Evolutionary conservation across 495 filamentous ascomycete genomes (phyloP).

Genomic region (Podospora tetraspora): DNA sequence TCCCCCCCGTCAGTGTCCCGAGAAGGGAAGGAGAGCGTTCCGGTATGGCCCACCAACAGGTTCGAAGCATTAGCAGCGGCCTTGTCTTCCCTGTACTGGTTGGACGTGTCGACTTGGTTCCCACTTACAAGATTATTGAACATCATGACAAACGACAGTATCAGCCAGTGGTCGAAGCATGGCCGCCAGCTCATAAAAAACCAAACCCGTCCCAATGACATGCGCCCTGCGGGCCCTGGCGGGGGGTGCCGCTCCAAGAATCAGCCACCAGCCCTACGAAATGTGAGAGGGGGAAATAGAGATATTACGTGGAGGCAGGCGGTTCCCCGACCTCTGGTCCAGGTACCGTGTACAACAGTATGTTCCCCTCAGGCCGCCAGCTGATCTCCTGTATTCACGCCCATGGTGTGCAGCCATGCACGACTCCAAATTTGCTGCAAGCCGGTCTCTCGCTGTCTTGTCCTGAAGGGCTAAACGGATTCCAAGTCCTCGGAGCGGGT

Average conservation of each 20-base stretch:
- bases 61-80: neutral
- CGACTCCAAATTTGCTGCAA: neutral
- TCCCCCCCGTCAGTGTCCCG: neutral
- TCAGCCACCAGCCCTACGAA: conserved; percentile 18
- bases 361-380: neutral
- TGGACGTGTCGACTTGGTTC: no score
- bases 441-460: neutral
- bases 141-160: neutral
- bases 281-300: conserved; percentile 12
- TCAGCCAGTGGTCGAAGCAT: neutral
- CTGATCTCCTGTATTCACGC: neutral
- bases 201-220: neutral
- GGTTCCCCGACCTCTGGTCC: neutral
- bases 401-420: neutral
- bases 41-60: neutral
- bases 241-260: neutral
- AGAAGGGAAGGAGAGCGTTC: neutral
- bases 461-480: neutral
- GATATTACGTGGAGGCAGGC: conserved; percentile 15
- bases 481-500: neutral
- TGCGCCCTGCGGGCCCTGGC: neutral
- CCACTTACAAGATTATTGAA: neutral
- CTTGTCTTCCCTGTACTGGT: neutral
- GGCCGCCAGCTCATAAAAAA: neutral
- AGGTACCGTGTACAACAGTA: conserved; percentile 1